A percentile compares a stretch with the other conserved stretches of the same genome.
Evolutionary conservation across 2,329 filamentous ascomycete species (phyloP).

Genomic region (Aspergillus terreus): DNA sequence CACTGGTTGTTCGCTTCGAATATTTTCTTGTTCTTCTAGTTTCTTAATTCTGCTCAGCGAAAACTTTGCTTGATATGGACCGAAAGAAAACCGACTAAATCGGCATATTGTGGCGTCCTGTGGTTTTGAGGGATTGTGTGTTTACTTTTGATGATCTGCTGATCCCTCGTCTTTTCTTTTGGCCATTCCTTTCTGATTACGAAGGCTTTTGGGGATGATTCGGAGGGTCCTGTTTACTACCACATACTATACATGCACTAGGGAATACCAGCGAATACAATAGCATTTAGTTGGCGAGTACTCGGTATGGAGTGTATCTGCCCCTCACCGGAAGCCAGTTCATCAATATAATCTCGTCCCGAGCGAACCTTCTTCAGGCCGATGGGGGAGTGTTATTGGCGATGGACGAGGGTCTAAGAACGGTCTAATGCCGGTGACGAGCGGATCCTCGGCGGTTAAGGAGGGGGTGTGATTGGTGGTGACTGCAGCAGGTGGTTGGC

Average conservation of each 20-base stretch:
- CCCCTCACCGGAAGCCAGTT: not conserved
- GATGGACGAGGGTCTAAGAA: not conserved
- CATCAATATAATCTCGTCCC: not conserved
- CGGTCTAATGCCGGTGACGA: not conserved
- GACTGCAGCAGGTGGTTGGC: not conserved
- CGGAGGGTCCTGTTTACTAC: not conserved
- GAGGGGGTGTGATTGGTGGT: not conserved
- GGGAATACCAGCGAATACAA: too few species aligned
- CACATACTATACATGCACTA: not conserved
- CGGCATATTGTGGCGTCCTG: constrained; percentile 24
- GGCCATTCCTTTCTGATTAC: too few species aligned
- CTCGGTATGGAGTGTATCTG: not conserved
- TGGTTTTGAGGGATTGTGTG: constrained; percentile 14
- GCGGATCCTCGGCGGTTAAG: not conserved
- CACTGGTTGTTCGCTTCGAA: not conserved
- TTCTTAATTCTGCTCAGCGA: constrained; percentile 5
- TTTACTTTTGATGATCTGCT: constrained; percentile 8
- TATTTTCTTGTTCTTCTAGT: constrained; percentile 4
- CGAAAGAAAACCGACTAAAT: constrained; percentile 16
- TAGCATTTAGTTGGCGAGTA: too few species aligned
- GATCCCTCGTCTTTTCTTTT: not conserved
- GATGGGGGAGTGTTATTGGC: not conserved
- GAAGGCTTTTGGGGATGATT: constrained; percentile 2
- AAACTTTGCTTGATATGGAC: constrained; percentile 11
- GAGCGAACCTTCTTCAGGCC: not conserved